Evolutionary conservation across 139 green algal species (phyloP).

Genomic region (Coelastrella sp.): DNA sequence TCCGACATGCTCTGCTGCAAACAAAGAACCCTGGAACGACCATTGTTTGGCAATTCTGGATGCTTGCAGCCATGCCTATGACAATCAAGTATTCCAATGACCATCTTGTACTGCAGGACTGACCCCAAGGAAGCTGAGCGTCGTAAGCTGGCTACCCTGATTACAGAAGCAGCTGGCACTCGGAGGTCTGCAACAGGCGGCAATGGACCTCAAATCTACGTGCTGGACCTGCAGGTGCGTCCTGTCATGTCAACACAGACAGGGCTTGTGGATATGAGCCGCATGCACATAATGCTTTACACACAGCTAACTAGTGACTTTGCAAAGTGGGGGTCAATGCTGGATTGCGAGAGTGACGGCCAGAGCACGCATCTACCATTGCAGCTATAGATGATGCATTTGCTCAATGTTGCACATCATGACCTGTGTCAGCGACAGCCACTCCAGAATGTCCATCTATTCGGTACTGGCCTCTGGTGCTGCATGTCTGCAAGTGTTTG

Average conservation of each 20-base stretch:
- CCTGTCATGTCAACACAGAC: background rate
- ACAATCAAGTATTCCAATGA: background rate
- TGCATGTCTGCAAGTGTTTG: too few species aligned
- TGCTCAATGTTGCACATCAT: too few species aligned
- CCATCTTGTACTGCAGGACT: background rate
- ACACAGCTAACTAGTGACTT: background rate
- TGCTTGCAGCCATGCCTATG: background rate
- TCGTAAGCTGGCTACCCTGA: slow-evolving; percentile 11
- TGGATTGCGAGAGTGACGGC: too few species aligned
- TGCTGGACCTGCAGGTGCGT: slow-evolving; percentile 37
- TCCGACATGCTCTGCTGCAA: too few species aligned
- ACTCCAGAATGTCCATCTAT: too few species aligned
- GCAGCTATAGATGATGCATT: too few species aligned
- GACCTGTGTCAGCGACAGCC: too few species aligned
- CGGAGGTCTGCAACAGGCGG: background rate
- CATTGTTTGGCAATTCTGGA: background rate
- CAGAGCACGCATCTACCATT: too few species aligned
- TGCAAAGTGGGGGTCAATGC: background rate
- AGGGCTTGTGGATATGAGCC: background rate
- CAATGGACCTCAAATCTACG: slow-evolving; percentile 7
- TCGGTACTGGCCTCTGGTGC: too few species aligned
- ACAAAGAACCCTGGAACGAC: too few species aligned
- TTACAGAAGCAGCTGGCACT: background rate
- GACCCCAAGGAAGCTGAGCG: slow-evolving; percentile 40
- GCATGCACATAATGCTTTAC: background rate